A percentile compares a stretch with the other conserved stretches of the same genome.
Conservation (phyloP, 371 early-diverging fungal genomes). For the Mucor indicus region DNA sequence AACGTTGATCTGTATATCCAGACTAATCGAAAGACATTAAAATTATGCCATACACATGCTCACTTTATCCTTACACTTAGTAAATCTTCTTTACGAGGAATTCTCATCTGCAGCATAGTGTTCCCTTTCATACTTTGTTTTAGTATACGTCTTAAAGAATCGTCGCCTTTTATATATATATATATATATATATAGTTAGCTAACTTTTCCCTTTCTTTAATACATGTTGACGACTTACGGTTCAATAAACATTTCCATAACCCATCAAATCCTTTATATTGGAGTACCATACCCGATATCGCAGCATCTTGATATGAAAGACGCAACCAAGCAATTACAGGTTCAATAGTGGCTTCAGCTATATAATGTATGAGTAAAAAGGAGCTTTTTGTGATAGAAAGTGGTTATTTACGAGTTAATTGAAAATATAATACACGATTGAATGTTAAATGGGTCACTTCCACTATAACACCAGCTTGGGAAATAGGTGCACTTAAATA, state of each 20-base stretch:
- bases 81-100: conserved; percentile 30
- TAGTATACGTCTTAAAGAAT: conserved; percentile 25
- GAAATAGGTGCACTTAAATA: conserved; percentile 10
- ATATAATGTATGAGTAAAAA: background rate
- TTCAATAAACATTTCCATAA: conserved; percentile 36
- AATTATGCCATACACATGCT: background rate
- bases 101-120: conserved; percentile 29
- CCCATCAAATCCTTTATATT: conserved; percentile 35
- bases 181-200: background rate
- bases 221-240: conserved; percentile 13
- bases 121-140: conserved; percentile 27
- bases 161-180: conserved; percentile 11
- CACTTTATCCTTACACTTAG: conserved; percentile 19
- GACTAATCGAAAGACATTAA: conserved; percentile 9
- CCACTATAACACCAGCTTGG: conserved; percentile 35
- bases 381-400: background rate
- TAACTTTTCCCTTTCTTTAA: background rate
- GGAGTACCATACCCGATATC: conserved; percentile 46
- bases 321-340: conserved; percentile 43
- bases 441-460: conserved; percentile 43
- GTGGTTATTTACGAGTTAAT: conserved; percentile 32
- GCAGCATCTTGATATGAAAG: conserved; percentile 42
- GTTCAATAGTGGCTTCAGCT: conserved; percentile 56
- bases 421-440: conserved; percentile 45
- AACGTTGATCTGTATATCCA: conserved; percentile 20